phyloP scores from a whole-genome alignment of 257 asterid genomes.

The Apocynum venetum region DNA sequence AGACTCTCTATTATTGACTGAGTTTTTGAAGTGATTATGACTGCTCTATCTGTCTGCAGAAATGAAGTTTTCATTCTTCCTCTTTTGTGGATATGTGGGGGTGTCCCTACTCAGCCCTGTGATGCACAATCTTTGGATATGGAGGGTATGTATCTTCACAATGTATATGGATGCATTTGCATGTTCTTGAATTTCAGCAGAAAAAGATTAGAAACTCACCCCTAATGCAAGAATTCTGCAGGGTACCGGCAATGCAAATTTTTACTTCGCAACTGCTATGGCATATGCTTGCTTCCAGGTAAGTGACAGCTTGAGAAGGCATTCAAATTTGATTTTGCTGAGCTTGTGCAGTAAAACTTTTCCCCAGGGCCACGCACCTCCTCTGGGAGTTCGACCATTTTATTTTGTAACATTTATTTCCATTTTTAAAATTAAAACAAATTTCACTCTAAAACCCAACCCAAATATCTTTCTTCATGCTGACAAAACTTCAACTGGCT shows the following conservation, averaged over 20 bases:
- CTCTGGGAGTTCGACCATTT: background rate
- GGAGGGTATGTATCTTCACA: constrained; percentile 72
- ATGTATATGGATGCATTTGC: constrained; percentile 12
- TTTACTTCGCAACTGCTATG: constrained; percentile 92
- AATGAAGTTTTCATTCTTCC: constrained; percentile 87
- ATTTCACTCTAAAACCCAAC: background rate
- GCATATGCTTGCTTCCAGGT: constrained; percentile 98
- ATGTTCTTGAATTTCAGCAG: constrained; percentile 3
- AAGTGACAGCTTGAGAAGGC: background rate
- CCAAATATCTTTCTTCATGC: too few species aligned
- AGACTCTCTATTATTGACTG: background rate
- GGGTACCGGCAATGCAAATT: constrained; percentile 99
- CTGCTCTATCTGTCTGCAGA: constrained; percentile 39
- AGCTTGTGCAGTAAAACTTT: background rate
- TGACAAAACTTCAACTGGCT: too few species aligned
- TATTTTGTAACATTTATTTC: background rate
- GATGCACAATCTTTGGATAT: constrained; percentile 99
- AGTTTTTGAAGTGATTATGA: constrained; percentile 1
- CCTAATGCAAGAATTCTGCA: constrained; percentile 32
- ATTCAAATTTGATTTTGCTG: background rate
- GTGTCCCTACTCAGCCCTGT: constrained; percentile 90
- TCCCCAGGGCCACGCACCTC: background rate
- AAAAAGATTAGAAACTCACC: background rate
- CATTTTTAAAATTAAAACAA: too few species aligned
- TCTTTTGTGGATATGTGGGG: constrained; percentile 87